Percentiles rank a stretch among this genome's conserved stretches.
phyloP scores from a whole-genome alignment of 805 yeast species.

The Kazachstania viticola region DNA sequence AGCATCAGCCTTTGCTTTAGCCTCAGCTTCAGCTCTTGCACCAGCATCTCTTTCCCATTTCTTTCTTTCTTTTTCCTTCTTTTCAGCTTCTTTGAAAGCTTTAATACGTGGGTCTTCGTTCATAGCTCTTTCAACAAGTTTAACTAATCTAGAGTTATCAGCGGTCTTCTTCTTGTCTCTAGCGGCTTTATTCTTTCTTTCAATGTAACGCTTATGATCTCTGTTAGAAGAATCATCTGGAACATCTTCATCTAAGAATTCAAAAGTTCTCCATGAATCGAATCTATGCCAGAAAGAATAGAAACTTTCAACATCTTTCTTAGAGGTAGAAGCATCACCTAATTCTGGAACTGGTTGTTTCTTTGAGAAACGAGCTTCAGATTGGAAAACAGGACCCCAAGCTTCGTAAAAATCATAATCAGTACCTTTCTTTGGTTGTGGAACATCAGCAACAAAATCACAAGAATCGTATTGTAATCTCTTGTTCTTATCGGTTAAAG shows the following conservation, averaged over 20 bases:
- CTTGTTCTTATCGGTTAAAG: constrained; percentile 71
- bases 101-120: constrained; percentile 91
- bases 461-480: constrained; percentile 94
- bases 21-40: constrained; percentile 92
- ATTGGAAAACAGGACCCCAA: constrained; percentile 84
- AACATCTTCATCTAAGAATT: constrained; percentile 96
- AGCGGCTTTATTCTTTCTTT: constrained; percentile 91
- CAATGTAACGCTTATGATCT: constrained; percentile 97
- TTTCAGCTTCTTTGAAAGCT: constrained; percentile 84
- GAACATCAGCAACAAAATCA: constrained; percentile 76
- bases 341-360: constrained; percentile 79
- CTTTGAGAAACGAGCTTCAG: constrained; percentile 88
- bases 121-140: constrained; percentile 78
- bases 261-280: constrained; percentile 97
- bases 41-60: constrained; percentile 99
- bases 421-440: constrained; percentile 65
- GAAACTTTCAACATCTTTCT: constrained; percentile 76
- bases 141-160: constrained; percentile 82
- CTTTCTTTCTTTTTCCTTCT: constrained; percentile 84
- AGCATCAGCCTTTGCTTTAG: constrained; percentile 74
- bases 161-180: constrained; percentile 97
- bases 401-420: constrained; percentile 78
- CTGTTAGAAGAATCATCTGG: constrained; percentile 99
- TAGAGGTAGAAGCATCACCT: constrained; percentile 57
- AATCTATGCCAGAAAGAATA: constrained; percentile 88